Conservation (phyloP, 192 early-diverging fungal genomes). For the Allomyces arbusculus region DNA sequence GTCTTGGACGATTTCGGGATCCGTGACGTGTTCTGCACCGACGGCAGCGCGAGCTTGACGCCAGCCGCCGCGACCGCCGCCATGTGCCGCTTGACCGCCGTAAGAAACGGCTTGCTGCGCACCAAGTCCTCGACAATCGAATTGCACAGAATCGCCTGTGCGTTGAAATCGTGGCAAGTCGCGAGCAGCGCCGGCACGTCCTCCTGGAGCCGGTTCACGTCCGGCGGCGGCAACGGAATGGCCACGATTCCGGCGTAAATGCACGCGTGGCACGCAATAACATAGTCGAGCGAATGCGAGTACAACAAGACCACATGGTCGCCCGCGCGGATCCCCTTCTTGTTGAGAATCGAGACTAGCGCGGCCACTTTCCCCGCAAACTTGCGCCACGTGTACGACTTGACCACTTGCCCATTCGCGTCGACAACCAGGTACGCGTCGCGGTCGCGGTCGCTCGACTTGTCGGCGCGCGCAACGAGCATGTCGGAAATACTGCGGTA, state of each 20-base stretch:
- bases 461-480: conserved; percentile 5
- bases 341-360: conserved; percentile 12
- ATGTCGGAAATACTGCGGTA: conserved; percentile 12
- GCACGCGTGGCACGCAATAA: conserved; percentile 16
- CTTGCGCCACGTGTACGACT: conserved; percentile 8
- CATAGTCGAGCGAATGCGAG: conserved; percentile 9
- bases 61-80: not conserved
- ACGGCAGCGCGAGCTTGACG: not conserved
- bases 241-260: conserved; percentile 14
- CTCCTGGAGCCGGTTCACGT: conserved; percentile 9
- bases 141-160: conserved; percentile 8
- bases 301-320: conserved; percentile 12
- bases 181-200: conserved; percentile 12
- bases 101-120: not conserved
- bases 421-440: conserved; percentile 6
- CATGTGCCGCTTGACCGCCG: not conserved
- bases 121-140: conserved; percentile 11
- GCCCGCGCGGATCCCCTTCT: conserved; percentile 6
- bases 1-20: not conserved
- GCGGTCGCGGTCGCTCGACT: conserved; percentile 1
- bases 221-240: conserved; percentile 11
- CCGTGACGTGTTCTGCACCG: not conserved
- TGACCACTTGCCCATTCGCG: conserved; percentile 7
- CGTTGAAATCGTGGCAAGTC: conserved; percentile 9
- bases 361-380: conserved; percentile 8